phyloP scores from a whole-genome alignment of 495 filamentous ascomycete genomes.

The Tuber brumale region DNA sequence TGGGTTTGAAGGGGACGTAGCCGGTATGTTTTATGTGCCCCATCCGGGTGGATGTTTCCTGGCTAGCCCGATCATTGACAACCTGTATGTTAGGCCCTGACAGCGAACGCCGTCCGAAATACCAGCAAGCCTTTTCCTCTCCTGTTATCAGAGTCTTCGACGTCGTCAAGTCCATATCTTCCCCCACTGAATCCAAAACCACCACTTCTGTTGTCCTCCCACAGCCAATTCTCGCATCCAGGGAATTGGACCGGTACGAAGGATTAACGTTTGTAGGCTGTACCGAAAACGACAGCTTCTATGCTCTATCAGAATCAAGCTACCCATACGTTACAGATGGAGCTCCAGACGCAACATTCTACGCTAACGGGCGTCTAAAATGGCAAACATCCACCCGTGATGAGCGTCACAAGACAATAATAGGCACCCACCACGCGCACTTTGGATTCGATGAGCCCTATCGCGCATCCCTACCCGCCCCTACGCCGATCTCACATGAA shows the following conservation, averaged over 20 bases:
- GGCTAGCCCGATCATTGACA: neutral
- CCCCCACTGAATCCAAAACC: slow-evolving; percentile 52
- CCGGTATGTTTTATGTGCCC: slow-evolving; percentile 18
- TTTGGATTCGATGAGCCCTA: slow-evolving; percentile 27
- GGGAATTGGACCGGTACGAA: slow-evolving; percentile 51
- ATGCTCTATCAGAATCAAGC: slow-evolving; percentile 78
- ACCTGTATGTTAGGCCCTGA: slow-evolving; percentile 15
- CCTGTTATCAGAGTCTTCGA: slow-evolving; percentile 91
- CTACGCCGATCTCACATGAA: slow-evolving; percentile 7
- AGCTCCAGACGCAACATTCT: slow-evolving; percentile 35
- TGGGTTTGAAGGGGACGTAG: slow-evolving; percentile 61
- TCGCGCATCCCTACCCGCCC: slow-evolving; percentile 30
- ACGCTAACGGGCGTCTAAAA: slow-evolving; percentile 14
- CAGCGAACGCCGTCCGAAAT: slow-evolving; percentile 47
- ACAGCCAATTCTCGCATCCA: slow-evolving; percentile 57
- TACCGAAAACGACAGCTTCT: slow-evolving; percentile 81
- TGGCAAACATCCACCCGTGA: slow-evolving; percentile 29
- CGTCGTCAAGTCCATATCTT: slow-evolving; percentile 61
- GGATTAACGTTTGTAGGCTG: slow-evolving; percentile 69
- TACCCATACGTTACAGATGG: slow-evolving; percentile 56
- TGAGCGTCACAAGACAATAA: slow-evolving; percentile 34
- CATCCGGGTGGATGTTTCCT: neutral
- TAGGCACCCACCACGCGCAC: slow-evolving; percentile 35
- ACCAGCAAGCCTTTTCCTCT: slow-evolving; percentile 63
- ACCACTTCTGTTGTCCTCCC: slow-evolving; percentile 70